Evolutionary conservation across 177 flowering plant species (phyloP).

Genomic region (Vitis hybrid): DNA sequence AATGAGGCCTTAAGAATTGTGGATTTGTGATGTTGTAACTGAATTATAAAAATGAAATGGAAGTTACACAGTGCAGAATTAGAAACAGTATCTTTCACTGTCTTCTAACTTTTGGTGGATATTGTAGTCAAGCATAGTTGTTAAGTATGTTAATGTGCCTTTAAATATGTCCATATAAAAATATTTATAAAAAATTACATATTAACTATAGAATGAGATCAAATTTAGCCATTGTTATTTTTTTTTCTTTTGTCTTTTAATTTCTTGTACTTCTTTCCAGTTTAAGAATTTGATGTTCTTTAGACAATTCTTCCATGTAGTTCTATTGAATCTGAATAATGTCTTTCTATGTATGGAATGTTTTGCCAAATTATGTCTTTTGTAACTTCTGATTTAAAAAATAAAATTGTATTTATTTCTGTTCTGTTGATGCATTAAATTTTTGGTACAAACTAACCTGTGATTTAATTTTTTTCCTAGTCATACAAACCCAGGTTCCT

Average conservation of each 20-base stretch:
- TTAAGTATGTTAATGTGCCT: too few species aligned
- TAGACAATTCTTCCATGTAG: not conserved
- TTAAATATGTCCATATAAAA: too few species aligned
- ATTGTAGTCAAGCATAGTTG: too few species aligned
- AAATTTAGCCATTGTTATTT: not conserved
- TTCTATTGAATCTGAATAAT: not conserved
- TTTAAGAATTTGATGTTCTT: not conserved
- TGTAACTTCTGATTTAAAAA: slow-evolving; percentile 2
- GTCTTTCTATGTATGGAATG: not conserved
- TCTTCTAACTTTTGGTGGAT: too few species aligned
- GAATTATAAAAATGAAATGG: too few species aligned
- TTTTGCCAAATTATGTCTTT: not conserved
- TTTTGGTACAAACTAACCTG: slow-evolving; percentile 14
- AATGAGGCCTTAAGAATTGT: too few species aligned
- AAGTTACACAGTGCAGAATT: too few species aligned
- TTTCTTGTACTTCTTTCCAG: not conserved
- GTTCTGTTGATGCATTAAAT: not conserved
- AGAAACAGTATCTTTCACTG: too few species aligned
- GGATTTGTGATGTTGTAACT: too few species aligned
- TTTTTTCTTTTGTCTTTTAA: not conserved
- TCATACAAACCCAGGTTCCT: slow-evolving; percentile 79
- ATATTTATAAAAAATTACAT: too few species aligned
- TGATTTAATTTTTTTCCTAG: slow-evolving; percentile 30
- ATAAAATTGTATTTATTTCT: not conserved
- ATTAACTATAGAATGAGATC: not conserved